Evolutionary conservation across 208 protist genomes (phyloP), one percentile per base, ranked within the genome.

Genomic region (Blechomonas ayalai): DNA sequence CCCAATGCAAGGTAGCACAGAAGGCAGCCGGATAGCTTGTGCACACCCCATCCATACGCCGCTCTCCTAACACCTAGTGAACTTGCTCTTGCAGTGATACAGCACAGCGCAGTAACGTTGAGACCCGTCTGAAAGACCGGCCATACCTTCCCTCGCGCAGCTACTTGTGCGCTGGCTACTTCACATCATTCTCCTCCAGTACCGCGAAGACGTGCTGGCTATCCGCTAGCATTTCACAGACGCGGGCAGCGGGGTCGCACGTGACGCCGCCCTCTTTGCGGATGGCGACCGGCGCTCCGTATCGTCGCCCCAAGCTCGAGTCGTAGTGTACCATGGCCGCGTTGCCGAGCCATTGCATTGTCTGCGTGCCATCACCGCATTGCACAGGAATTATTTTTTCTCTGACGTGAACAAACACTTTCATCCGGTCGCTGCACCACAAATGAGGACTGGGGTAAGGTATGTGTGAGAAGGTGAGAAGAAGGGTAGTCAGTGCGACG

Each of bases 251-350:
- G 0, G 72, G 52, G 51, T 90, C 80, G 59, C 80, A 90, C 31
- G 64, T 58, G 13, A 81, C 63, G 12, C 87, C 87, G 41, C 82
- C 87, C 50, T 95, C 87, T 49, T 90, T 86, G 1, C 72, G 72
- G 20, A 95, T 85, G 7, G 59, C 73, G 3, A 73, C 34, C 8
- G 82, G 78, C 2, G 75, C 44, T 6, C 87, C 87, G 38, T 79
- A 84, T 32, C 56, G 45, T 18, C 59, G 50, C 1, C 87, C 82
- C 52, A 90, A 82, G 19, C 41, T 80, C 23, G 49, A 38, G 59
- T 95, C 82, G 64, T 95, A 95, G 46, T 85, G 81, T n/a, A 90
- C 68, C 73, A 95, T 88, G 0, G 82, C 87, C 2, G 83, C 87
- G 49, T 87, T 75, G 33, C 77, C 82, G 4, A 95, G 67, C 83